Base-by-base conservation (phyloP, 192 early-diverging fungal genomes). In the Coemansia javaensis region DNA sequence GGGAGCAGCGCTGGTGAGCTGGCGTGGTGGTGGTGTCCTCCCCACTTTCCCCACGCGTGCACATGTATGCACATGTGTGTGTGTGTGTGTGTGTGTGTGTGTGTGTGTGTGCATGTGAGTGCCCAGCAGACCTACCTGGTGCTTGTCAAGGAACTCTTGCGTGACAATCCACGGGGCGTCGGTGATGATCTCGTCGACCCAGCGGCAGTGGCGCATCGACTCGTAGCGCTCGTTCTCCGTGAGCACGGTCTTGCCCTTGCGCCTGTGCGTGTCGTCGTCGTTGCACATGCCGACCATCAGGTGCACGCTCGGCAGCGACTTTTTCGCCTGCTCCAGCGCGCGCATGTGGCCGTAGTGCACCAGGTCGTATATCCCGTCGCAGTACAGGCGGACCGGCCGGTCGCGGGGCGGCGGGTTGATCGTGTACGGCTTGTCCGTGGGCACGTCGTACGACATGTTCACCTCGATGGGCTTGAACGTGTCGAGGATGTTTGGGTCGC, bases 331-430 rank as follows among this genome's bases (percentile, higher is more conserved):
- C 58, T 90, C 85, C 31, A 91, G 65, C 30, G 85, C 81, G 37
- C 81, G 79, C 53, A 85, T 84, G 44, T 91, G 88, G 2, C 90
- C 90, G 47, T 86, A 86, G 59, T 92, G 88, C 50, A 90, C 85
- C 56, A 89, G 55, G 66, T 90, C 88, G 63, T 85, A 91, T 40
- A 91, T 90, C 12, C 90, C 90, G 72, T 91, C 90, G 56, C 82
- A 87, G 68, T 91, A 91, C 44, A 91, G 79, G 27, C 90, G 77
- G 35, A 89, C 79, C 9, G 83, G 81, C 18, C 83, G 78, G 66
- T 81, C 83, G n/a, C 55, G 69, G 28, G 83, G 85, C 35, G 85
- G 78, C 50, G 74, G 41, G 53, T 86, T 86, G 48, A 86, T 82
- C 20, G 41, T 69, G 59, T 79, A 84, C 37, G 62, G 66, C 46